Conservation (phyloP, 495 filamentous ascomycete genomes). For the Friedmanniomyces endolithicus region DNA sequence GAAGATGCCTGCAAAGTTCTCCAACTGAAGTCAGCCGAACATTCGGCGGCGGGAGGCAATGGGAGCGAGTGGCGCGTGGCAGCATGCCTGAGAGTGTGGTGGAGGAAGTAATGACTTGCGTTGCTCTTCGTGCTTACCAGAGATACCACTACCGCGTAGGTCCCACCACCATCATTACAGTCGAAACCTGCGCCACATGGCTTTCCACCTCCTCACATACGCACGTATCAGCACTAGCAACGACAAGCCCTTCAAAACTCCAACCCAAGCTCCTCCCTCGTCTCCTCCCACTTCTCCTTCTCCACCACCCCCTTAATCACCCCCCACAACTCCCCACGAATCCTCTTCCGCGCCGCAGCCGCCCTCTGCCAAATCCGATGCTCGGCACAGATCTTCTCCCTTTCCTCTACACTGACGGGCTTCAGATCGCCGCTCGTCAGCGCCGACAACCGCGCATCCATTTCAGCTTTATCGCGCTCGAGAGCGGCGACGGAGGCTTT, state of each 20-base stretch:
- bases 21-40: slow-evolving; percentile 6
- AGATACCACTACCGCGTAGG: not conserved
- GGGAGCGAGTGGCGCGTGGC: not conserved
- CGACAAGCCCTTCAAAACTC: slow-evolving; percentile 7
- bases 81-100: not conserved
- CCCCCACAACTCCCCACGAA: slow-evolving; percentile 29
- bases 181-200: not conserved
- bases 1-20: slow-evolving; percentile 14
- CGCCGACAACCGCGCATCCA: slow-evolving; percentile 32
- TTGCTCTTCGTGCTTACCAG: not conserved
- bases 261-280: slow-evolving; percentile 17
- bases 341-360: slow-evolving; percentile 36
- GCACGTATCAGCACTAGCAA: not conserved
- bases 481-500: slow-evolving; percentile 35
- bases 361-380: slow-evolving; percentile 42
- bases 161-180: not conserved
- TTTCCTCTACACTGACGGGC: slow-evolving; percentile 38
- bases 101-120: not conserved
- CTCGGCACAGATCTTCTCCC: slow-evolving; percentile 36
- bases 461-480: slow-evolving; percentile 34
- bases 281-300: slow-evolving; percentile 19
- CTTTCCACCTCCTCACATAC: not conserved
- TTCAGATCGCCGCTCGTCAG: slow-evolving; percentile 32
- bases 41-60: not conserved
- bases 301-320: slow-evolving; percentile 22